phyloP scores from a whole-genome alignment of 208 protist genomes.

The Crithidia fasciculata region DNA sequence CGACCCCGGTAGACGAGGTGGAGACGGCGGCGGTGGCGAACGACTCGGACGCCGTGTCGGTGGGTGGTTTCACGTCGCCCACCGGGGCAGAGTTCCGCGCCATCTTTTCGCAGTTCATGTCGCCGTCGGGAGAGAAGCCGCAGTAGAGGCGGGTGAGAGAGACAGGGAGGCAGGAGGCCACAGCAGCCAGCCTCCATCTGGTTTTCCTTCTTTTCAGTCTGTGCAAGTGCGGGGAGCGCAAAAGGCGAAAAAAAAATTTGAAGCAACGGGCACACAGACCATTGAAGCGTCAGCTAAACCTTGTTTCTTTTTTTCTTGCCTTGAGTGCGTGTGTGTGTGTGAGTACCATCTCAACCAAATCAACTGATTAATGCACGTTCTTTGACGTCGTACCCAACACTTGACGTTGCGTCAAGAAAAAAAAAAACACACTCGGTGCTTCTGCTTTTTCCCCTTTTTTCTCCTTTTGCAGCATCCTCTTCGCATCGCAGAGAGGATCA shows the following conservation, averaged over 20 bases:
- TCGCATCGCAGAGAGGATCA: too few species aligned
- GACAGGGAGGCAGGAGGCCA: background rate
- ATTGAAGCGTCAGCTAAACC: background rate
- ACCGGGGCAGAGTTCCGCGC: conserved; percentile 46
- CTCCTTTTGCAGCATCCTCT: too few species aligned
- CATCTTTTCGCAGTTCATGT: conserved; percentile 60
- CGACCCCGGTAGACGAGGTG: conserved; percentile 14
- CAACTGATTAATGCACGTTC: too few species aligned
- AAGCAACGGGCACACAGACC: background rate
- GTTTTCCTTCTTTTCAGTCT: background rate
- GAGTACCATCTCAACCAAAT: too few species aligned
- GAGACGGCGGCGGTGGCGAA: background rate
- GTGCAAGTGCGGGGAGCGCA: background rate
- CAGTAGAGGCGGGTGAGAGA: background rate
- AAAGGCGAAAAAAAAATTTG: background rate
- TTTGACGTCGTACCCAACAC: too few species aligned
- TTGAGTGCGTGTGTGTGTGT: too few species aligned
- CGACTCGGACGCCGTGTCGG: conserved; percentile 3
- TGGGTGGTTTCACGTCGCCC: conserved; percentile 21
- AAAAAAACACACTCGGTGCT: too few species aligned
- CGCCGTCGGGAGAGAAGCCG: conserved; percentile 18
- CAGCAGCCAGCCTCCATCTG: background rate
- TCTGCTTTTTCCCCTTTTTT: too few species aligned
- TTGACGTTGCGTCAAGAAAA: too few species aligned
- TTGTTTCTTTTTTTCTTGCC: background rate